Percentiles rank a stretch among this genome's conserved stretches.
phyloP scores from a whole-genome alignment of 108 stramenopile species.

The Skeletonema menzelii region DNA sequence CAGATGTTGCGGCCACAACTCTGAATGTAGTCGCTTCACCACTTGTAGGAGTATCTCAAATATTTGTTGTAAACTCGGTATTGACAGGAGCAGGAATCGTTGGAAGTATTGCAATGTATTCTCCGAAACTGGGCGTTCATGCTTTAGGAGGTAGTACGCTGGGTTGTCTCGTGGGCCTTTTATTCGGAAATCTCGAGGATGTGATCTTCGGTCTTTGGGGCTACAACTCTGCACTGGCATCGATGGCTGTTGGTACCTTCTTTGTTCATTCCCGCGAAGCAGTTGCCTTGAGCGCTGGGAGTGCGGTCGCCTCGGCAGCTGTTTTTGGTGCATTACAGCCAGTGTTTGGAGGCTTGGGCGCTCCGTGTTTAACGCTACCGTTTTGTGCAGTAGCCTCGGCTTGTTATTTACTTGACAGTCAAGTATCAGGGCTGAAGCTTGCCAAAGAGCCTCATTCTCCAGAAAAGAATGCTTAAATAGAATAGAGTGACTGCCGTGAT shows the following conservation, averaged over 20 bases:
- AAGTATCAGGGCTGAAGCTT: conserved; percentile 54
- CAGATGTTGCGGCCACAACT: not conserved
- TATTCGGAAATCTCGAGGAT: conserved; percentile 52
- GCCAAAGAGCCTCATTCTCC: conserved; percentile 74
- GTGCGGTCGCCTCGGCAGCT: conserved; percentile 70
- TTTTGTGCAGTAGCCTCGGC: conserved; percentile 74
- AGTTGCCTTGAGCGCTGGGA: conserved; percentile 52
- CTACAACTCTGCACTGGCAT: conserved; percentile 74
- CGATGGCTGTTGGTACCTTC: conserved; percentile 78
- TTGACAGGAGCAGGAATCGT: conserved; percentile 58
- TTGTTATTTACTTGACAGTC: conserved; percentile 62
- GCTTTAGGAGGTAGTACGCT: conserved; percentile 57
- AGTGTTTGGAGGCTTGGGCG: conserved; percentile 57
- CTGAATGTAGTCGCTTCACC: conserved; percentile 41
- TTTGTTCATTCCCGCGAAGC: conserved; percentile 62
- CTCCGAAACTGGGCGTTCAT: conserved; percentile 65
- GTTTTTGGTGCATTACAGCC: conserved; percentile 72
- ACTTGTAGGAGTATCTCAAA: conserved; percentile 77
- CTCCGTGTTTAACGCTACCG: conserved; percentile 76
- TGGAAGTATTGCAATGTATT: conserved; percentile 46
- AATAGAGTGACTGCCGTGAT: not conserved
- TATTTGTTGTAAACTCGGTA: conserved; percentile 76
- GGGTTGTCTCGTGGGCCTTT: conserved; percentile 46
- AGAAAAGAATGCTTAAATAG: conserved; percentile 54
- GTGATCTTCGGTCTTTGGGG: conserved; percentile 70